Evolutionary conservation across 768 basidiomycete genomes (phyloP).

Genomic region (Tylopilus cervinicoccineus): DNA sequence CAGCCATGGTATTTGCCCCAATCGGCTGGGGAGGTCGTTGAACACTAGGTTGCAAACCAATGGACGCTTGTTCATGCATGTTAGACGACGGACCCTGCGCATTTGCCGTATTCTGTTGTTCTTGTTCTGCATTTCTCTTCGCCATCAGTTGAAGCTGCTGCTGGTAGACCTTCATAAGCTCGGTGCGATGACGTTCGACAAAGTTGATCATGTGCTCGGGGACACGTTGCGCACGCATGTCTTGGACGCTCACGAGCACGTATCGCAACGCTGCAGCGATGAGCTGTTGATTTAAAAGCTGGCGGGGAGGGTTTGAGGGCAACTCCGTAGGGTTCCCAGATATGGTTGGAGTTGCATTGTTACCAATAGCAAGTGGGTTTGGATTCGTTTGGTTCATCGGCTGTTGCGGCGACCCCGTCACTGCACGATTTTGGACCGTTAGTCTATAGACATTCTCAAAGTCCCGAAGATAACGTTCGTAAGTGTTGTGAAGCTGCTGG

Average conservation of each 20-base stretch:
- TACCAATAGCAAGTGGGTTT: slow-evolving; percentile 8
- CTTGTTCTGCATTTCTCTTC: slow-evolving; percentile 22
- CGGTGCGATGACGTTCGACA: slow-evolving; percentile 51
- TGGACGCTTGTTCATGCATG: slow-evolving; percentile 18
- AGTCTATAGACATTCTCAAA: slow-evolving; percentile 56
- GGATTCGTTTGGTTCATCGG: slow-evolving; percentile 13
- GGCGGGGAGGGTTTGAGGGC: slow-evolving; percentile 13
- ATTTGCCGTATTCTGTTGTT: slow-evolving; percentile 20
- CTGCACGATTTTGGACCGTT: slow-evolving; percentile 31
- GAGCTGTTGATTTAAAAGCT: slow-evolving; percentile 26
- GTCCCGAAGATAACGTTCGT: slow-evolving; percentile 50
- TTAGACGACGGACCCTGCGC: slow-evolving; percentile 15
- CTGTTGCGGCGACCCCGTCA: slow-evolving; percentile 11
- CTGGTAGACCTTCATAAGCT: slow-evolving; percentile 26
- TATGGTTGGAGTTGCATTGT: slow-evolving; percentile 4
- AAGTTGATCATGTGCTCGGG: slow-evolving; percentile 48
- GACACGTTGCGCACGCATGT: slow-evolving; percentile 51
- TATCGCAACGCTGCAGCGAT: slow-evolving; percentile 45
- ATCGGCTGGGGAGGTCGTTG: slow-evolving; percentile 16
- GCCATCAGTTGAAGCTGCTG: slow-evolving; percentile 17
- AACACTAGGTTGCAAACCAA: slow-evolving; percentile 9
- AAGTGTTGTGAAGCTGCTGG: slow-evolving; percentile 54
- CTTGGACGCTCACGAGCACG: slow-evolving; percentile 41
- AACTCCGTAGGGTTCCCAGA: slow-evolving; percentile 20
- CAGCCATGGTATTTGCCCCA: slow-evolving; percentile 9